Evolutionary conservation across 169 alveolate species (phyloP).

Genomic region (Babesia divergens): DNA sequence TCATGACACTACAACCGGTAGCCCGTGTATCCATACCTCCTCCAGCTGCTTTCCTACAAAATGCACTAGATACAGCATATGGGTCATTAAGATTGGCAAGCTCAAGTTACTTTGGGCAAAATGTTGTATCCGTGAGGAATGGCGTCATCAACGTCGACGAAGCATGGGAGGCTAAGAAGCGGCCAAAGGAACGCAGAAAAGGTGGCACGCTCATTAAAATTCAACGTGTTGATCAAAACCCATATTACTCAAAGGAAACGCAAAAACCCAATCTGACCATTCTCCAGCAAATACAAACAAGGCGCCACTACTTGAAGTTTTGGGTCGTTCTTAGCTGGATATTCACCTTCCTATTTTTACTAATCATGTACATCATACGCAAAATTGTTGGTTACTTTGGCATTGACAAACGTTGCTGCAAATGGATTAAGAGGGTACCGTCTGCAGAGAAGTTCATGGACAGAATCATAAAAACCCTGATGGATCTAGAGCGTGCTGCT

Average conservation of each 20-base stretch:
- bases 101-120: conserved; percentile 29
- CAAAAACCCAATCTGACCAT: not conserved
- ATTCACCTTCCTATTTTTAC: not conserved
- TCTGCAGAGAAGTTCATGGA: not conserved
- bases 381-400: not conserved
- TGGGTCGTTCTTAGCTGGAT: conserved; percentile 4
- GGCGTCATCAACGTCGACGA: conserved; percentile 38
- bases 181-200: not conserved
- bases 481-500: not conserved
- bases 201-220: conserved; percentile 14
- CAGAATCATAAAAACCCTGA: not conserved
- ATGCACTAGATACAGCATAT: not conserved
- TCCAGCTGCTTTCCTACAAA: conserved; percentile 43
- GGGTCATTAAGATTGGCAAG: conserved; percentile 11
- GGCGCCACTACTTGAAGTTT: conserved; percentile 1
- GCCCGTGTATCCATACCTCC: conserved; percentile 56
- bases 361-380: not conserved
- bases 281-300: not conserved
- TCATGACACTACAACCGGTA: conserved; percentile 43
- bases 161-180: not conserved
- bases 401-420: not conserved
- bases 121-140: conserved; percentile 22
- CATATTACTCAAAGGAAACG: conserved; percentile 10
- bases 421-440: not conserved
- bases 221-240: conserved; percentile 4